Percentiles rank a stretch among this genome's conserved stretches.
Conservation (phyloP, 306 rosid species). For the Neltuma alba region DNA sequence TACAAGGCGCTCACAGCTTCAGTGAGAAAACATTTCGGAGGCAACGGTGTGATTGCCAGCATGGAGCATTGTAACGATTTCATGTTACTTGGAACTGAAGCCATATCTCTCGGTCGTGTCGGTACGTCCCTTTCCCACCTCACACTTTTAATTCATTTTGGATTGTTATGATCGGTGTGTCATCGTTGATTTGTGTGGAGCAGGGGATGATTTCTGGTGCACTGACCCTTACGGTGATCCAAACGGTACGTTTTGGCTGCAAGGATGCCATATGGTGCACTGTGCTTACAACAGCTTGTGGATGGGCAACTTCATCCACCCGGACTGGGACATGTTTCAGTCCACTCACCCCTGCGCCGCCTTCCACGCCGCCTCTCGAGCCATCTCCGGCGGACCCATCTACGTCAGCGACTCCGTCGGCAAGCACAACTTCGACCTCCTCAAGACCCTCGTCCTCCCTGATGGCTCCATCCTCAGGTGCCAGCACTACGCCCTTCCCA, state of each 20-base stretch:
- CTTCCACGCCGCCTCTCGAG: slow-evolving; percentile 93
- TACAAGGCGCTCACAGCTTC: slow-evolving; percentile 84
- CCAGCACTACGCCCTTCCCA: slow-evolving; percentile 79
- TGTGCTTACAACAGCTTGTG: slow-evolving; percentile 93
- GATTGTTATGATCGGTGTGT: background rate
- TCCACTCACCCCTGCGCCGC: slow-evolving; percentile 93
- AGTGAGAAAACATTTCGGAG: slow-evolving; percentile 79
- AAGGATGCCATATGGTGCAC: slow-evolving; percentile 99
- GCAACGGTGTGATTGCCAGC: slow-evolving; percentile 95
- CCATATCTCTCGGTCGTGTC: slow-evolving; percentile 91
- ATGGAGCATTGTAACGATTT: slow-evolving; percentile 99
- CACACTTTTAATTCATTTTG: background rate
- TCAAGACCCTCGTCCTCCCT: slow-evolving; percentile 71
- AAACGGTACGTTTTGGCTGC: slow-evolving; percentile 92
- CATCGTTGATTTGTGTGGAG: background rate
- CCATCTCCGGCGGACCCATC: slow-evolving; percentile 95
- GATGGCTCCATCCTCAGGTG: slow-evolving; percentile 93
- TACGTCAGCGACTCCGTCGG: slow-evolving; percentile 84
- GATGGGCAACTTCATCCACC: slow-evolving; percentile 97
- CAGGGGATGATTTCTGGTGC: slow-evolving; percentile 99
- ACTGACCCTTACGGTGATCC: slow-evolving; percentile 91
- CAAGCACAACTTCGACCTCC: slow-evolving; percentile 77
- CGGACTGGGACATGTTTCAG: slow-evolving; percentile 99
- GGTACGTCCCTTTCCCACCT: slow-evolving; percentile 49
- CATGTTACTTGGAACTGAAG: slow-evolving; percentile 94